Base-by-base conservation (phyloP, 768 basidiomycete species). In the Boletus tomentosulus region DNA sequence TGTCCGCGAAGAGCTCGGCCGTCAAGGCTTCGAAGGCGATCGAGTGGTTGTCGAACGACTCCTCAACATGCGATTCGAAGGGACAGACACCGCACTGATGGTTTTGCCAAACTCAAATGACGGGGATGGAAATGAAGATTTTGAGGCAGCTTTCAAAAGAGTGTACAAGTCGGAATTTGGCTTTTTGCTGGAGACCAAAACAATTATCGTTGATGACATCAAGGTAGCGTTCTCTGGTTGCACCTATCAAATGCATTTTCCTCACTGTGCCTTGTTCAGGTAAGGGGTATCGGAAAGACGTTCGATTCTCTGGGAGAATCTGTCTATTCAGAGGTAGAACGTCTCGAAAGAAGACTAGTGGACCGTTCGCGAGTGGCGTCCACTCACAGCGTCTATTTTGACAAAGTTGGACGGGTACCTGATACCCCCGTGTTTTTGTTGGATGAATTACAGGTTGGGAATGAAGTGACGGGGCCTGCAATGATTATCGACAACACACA, bases 401-500 rank as follows among this genome's bases (percentile, higher is more conserved):
- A 92, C 67, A 79, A 78, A 45, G 66, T 87, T 3, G 90, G 92
- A 4, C 78, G 94, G 22, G 80, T 91, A 35, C 71, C 82, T 37
- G 78, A 89, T 56, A 90, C 89, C 0, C 94, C 93, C 0, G 87
- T 98, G 25, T 96, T 78, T 68, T 64, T 85, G 61, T 72, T 98
- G 56, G 82, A 81, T 41, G 72, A 74, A 13, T 70, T 98, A 53
- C 74, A 73, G 0, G 73, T 84, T 12, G 94, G 93, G 3, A 87
- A 92, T 53, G 73, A 76, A 38, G 74, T 96, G 27, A 71, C 79
- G 42, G 96, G 95, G 8, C 94, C 96, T 9, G 92, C 93, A 34
- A 87, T 98, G 82, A 87, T 98, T 56, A 90, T 97, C 62, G 95
- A 98, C 69, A 78, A 91, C 60, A 98, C 95, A 22, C 96, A 97